Evolutionary conservation across 2,329 filamentous ascomycete species (phyloP).

Genomic region (Colletotrichum chlorophyti): DNA sequence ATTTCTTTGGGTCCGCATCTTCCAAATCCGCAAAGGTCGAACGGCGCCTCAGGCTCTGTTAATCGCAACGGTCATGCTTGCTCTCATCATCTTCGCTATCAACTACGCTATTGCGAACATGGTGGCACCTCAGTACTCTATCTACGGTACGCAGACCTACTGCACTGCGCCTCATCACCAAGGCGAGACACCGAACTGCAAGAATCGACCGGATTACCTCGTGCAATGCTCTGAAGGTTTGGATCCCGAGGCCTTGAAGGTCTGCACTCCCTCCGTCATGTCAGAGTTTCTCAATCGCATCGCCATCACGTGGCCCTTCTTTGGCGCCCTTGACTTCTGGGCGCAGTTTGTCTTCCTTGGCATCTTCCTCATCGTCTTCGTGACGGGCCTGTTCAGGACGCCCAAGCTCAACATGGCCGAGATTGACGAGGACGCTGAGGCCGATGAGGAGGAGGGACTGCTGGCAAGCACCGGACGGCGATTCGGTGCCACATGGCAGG

Average conservation of each 20-base stretch:
- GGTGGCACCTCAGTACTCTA: conserved; percentile 94
- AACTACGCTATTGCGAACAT: conserved; percentile 95
- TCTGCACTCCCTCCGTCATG: conserved; percentile 91
- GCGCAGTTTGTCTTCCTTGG: conserved; percentile 90
- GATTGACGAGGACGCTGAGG: conserved; percentile 87
- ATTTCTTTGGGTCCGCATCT: conserved; percentile 94
- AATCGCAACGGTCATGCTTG: conserved; percentile 88
- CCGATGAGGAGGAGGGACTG: conserved; percentile 91
- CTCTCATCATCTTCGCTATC: conserved; percentile 86
- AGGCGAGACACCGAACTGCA: conserved; percentile 78
- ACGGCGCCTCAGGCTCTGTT: conserved; percentile 92
- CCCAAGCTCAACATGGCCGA: conserved; percentile 79
- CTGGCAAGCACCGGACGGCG: conserved; percentile 82
- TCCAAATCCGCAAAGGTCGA: conserved; percentile 86
- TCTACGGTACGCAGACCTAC: conserved; percentile 92
- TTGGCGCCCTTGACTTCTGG: conserved; percentile 94
- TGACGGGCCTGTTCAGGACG: conserved; percentile 80
- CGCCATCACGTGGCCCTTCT: conserved; percentile 93
- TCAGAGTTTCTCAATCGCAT: conserved; percentile 93
- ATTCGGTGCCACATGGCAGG: conserved; percentile 88
- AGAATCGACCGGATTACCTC: conserved; percentile 72
- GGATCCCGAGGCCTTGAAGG: conserved; percentile 72
- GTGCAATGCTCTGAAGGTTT: conserved; percentile 82
- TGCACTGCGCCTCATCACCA: conserved; percentile 75
- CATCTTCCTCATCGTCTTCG: conserved; percentile 82